These are phyloP conservation scores for Podospora pseudocomata DNA, from an alignment of 495 filamentous ascomycete species.

Conservation along the genomic window DNA sequence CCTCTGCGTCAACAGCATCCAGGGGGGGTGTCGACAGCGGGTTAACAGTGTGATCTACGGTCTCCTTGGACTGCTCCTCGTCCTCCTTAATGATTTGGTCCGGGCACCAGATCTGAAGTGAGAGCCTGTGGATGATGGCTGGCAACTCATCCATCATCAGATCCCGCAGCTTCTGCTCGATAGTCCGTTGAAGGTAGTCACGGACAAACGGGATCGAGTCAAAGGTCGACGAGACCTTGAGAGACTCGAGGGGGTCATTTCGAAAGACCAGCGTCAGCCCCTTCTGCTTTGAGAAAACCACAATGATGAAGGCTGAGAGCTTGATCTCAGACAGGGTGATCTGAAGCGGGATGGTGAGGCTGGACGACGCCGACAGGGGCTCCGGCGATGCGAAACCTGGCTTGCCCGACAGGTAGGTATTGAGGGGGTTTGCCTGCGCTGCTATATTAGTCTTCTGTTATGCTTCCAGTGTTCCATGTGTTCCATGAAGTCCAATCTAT, in stretches of 20 bases:
- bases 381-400: conserved; percentile 88
- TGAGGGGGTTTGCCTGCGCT: conserved; percentile 82
- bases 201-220: conserved; percentile 98
- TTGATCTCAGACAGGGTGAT: conserved; percentile 96
- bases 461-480: conserved; percentile 14
- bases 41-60: conserved; percentile 59
- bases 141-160: conserved; percentile 97
- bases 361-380: conserved; percentile 87
- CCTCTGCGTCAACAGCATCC: conserved; percentile 70
- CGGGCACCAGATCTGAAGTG: conserved; percentile 82
- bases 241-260: conserved; percentile 94
- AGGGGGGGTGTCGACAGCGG: conserved; percentile 75
- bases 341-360: conserved; percentile 91
- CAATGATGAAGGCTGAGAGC: conserved; percentile 93
- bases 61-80: conserved; percentile 40
- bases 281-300: conserved; percentile 96
- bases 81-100: conserved; percentile 68
- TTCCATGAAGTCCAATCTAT: conserved; percentile 18
- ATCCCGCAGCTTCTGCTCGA: conserved; percentile 87
- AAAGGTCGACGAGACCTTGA: conserved; percentile 98
- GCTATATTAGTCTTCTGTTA: conserved; percentile 47
- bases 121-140: conserved; percentile 90
- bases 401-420: conserved; percentile 88
- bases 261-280: conserved; percentile 94
- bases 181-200: conserved; percentile 94